Evolutionary conservation across 2,329 filamentous ascomycete genomes (phyloP).

Genomic region (Niveomyces coronatus): DNA sequence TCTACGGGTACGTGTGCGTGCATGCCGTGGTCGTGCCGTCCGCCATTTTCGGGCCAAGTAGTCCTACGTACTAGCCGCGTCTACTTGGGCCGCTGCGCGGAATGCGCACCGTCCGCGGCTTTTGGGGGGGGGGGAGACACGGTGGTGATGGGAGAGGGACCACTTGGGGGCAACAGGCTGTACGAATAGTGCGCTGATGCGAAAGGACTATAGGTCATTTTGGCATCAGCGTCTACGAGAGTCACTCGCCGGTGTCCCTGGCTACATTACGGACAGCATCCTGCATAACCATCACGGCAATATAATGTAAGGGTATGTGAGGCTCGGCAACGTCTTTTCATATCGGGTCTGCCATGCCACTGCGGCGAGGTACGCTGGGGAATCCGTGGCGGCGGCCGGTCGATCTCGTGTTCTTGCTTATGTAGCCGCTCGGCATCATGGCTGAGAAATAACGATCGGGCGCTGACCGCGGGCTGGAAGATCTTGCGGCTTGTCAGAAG

Average conservation of each 20-base stretch:
- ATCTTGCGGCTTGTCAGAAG: neutral
- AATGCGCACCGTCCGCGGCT: neutral
- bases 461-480: neutral
- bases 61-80: neutral
- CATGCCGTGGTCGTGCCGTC: neutral
- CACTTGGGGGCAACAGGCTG: no score
- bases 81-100: neutral
- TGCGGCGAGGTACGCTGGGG: slow-evolving; percentile 1
- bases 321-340: slow-evolving; percentile 3
- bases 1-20: no score
- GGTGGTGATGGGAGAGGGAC: no score
- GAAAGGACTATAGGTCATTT: no score
- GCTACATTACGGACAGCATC: slow-evolving; percentile 7
- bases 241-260: slow-evolving; percentile 4
- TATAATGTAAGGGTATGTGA: no score
- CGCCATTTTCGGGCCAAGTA: neutral
- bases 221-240: slow-evolving; percentile 11
- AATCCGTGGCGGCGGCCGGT: neutral
- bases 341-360: slow-evolving; percentile 7
- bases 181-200: no score
- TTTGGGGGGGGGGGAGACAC: neutral
- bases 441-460: slow-evolving; percentile 9
- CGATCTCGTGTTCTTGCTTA: slow-evolving; percentile 5
- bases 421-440: slow-evolving; percentile 10
- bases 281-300: no score